A percentile compares a stretch with the other conserved stretches of the same genome.
Evolutionary conservation across 108 stramenopile species (phyloP).

Genomic region (Conticribra guillardii): DNA sequence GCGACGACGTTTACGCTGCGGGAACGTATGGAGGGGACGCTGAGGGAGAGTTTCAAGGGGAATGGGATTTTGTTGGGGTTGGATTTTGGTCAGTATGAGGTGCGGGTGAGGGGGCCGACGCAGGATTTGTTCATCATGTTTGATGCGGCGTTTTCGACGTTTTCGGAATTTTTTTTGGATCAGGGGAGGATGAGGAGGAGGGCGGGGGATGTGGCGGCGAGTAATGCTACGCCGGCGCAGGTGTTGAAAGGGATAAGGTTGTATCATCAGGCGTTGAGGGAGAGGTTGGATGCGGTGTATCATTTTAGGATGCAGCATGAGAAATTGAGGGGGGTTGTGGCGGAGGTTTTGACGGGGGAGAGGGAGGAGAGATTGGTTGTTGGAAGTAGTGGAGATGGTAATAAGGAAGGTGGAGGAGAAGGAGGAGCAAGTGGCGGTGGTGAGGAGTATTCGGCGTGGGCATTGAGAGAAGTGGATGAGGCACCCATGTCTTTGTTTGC

Average conservation of each 20-base stretch:
- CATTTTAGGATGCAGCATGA: conserved; percentile 81
- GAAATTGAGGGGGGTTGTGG: conserved; percentile 67
- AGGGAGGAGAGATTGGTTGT: conserved; percentile 7
- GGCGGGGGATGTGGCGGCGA: conserved; percentile 38
- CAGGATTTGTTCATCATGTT: conserved; percentile 83
- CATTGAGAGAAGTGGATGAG: conserved; percentile 74
- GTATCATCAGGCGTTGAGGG: conserved; percentile 71
- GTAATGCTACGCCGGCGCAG: conserved; percentile 65
- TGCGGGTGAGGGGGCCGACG: conserved; percentile 58
- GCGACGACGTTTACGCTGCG: conserved; percentile 80
- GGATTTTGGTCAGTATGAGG: conserved; percentile 76
- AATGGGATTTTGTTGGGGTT: conserved; percentile 61
- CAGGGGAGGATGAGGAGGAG: conserved; percentile 69
- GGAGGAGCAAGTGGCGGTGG: conserved; percentile 1
- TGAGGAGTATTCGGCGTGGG: conserved; percentile 41
- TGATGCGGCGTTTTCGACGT: conserved; percentile 67
- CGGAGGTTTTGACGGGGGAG: conserved; percentile 70
- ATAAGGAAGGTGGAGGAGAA: conserved; percentile 13
- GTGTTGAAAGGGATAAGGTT: conserved; percentile 72
- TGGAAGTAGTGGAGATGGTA: not conserved
- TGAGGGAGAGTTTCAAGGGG: conserved; percentile 60
- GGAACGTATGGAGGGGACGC: conserved; percentile 47
- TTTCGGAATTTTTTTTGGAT: conserved; percentile 79
- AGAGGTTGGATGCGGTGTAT: conserved; percentile 74
- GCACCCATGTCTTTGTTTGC: conserved; percentile 75